Evolutionary conservation across 2,329 filamentous ascomycete species (phyloP).

Genomic region (Phaeoacremonium minimum): DNA sequence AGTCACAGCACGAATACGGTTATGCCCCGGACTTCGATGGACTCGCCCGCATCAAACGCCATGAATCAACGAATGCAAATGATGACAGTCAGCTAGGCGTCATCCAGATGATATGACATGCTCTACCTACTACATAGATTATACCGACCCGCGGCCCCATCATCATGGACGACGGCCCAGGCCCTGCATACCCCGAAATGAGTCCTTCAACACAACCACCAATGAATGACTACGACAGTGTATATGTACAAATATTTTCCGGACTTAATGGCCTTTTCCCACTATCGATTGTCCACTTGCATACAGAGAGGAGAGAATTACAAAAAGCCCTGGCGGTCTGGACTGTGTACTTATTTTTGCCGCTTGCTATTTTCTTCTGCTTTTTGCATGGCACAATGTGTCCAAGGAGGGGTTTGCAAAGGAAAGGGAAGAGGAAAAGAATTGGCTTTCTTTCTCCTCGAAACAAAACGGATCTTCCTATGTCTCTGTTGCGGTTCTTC

Average conservation of each 20-base stretch:
- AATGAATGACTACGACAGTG: conserved; percentile 4
- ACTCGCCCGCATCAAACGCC: conserved; percentile 46
- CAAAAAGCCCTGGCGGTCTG: background rate
- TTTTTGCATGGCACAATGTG: background rate
- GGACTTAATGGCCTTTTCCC: background rate
- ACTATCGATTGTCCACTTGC: conserved; percentile 9
- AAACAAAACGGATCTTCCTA: too few relatives aligned
- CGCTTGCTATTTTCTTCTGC: conserved; percentile 5
- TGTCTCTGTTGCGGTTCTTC: too few relatives aligned
- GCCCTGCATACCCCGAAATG: background rate
- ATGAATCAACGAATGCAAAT: conserved; percentile 55
- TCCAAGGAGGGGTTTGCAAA: too few relatives aligned
- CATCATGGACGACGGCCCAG: background rate
- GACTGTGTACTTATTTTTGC: conserved; percentile 2
- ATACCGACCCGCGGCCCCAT: background rate
- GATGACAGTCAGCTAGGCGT: conserved; percentile 56
- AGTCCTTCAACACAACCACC: conserved; percentile 3
- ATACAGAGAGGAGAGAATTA: conserved; percentile 12
- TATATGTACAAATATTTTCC: conserved; percentile 15
- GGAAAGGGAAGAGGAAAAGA: too few relatives aligned
- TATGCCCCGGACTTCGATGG: conserved; percentile 43
- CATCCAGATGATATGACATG: background rate
- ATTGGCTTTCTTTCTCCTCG: too few relatives aligned
- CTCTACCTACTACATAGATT: background rate
- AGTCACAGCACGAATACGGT: conserved; percentile 52